Percentiles rank a stretch among this genome's conserved stretches.
These are phyloP conservation scores for Microthyrium microscopicum DNA, from an alignment of 2,329 filamentous ascomycete genomes.

Conservation along the genomic window DNA sequence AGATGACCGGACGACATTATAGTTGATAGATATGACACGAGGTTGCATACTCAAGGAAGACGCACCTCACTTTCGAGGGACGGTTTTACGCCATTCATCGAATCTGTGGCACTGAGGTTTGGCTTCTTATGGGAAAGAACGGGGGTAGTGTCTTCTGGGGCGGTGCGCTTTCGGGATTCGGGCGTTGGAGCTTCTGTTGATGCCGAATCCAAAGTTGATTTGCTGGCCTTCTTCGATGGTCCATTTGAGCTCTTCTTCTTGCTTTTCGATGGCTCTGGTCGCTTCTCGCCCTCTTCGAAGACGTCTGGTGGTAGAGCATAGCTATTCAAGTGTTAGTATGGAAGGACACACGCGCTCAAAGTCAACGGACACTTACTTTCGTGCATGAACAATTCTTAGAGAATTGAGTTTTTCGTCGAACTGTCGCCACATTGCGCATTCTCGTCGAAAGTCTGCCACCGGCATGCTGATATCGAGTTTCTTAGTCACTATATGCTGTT, in stretches of 20 bases:
- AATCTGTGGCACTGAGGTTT: no score
- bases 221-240: neutral
- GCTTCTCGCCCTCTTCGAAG: conserved; percentile 59
- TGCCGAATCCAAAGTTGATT: no score
- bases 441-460: conserved; percentile 72
- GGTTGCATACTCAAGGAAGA: no score
- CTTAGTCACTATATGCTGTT: conserved; percentile 40
- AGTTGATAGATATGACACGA: no score
- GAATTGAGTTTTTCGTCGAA: conserved; percentile 63
- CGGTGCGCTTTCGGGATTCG: no score
- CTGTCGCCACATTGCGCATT: conserved; percentile 58
- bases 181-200: no score
- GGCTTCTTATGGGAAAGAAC: no score
- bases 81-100: no score
- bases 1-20: no score
- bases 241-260: conserved; percentile 22
- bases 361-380: conserved; percentile 47
- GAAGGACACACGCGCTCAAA: neutral
- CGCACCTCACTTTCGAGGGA: no score
- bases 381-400: conserved; percentile 65
- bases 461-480: conserved; percentile 64
- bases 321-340: conserved; percentile 29
- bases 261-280: conserved; percentile 20
- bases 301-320: conserved; percentile 80
- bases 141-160: no score